phyloP scores from a whole-genome alignment of 2,329 filamentous ascomycete genomes.

The Trichoderma harzianum region DNA sequence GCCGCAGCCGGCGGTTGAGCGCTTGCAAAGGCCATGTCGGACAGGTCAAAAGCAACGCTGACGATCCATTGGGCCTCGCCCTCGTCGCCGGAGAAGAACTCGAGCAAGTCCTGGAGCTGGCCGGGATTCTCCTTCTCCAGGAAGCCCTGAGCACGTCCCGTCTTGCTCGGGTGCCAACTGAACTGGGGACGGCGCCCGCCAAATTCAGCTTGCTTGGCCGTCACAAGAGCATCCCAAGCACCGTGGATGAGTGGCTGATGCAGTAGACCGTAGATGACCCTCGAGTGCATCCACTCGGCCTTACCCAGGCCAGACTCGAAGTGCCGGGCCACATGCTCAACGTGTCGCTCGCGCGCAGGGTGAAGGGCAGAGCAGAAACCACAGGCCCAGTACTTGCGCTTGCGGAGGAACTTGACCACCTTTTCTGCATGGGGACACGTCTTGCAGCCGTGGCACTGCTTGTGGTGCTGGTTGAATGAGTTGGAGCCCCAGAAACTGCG shows the following conservation, averaged over 20 bases:
- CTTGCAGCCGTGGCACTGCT: constrained; percentile 61
- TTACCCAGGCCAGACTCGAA: constrained; percentile 62
- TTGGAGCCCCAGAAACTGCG: constrained; percentile 66
- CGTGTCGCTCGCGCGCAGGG: constrained; percentile 62
- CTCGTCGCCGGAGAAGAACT: constrained; percentile 59
- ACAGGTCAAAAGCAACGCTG: constrained; percentile 56
- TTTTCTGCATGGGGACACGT: constrained; percentile 63
- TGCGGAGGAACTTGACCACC: constrained; percentile 59
- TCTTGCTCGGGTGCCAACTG: constrained; percentile 58
- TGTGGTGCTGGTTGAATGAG: constrained; percentile 66
- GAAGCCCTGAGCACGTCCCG: constrained; percentile 55
- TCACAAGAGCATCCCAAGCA: constrained; percentile 58
- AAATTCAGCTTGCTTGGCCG: constrained; percentile 53
- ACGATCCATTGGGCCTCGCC: constrained; percentile 57
- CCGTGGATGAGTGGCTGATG: constrained; percentile 61
- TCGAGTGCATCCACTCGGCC: constrained; percentile 65
- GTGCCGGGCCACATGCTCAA: constrained; percentile 65
- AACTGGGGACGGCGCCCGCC: constrained; percentile 55
- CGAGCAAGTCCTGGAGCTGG: constrained; percentile 61
- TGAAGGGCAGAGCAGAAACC: constrained; percentile 64
- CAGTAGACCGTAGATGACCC: constrained; percentile 64
- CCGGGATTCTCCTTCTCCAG: constrained; percentile 61
- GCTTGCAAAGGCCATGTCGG: constrained; percentile 43
- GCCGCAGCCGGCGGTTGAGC: constrained; percentile 20
- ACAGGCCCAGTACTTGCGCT: constrained; percentile 66